Evolutionary conservation across 306 rosid genomes (phyloP), one percentile per base, ranked within the genome.

Genomic region (Inga leiocalycina): DNA sequence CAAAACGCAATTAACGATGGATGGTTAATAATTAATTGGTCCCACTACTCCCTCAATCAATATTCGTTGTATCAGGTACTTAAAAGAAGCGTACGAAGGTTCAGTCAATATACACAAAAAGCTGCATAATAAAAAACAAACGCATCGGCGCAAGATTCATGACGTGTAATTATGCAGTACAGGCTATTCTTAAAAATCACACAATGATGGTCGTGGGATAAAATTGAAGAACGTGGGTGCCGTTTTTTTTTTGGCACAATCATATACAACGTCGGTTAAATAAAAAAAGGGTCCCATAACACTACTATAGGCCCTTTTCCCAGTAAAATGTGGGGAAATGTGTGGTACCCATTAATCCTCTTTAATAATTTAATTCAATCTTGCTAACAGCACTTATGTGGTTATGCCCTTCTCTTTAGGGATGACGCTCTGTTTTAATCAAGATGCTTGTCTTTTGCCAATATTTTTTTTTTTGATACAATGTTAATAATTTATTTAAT

Each of bases 241-340:
- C 3, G 9, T 24, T 7, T 15, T 17, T 17, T 9, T 11, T 17
- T 16, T 0, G 14, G 6, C 46, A 37, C 43, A 19, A 34, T 3
- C 45, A 66, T 7, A 66, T 15, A 10, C 71, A 34, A 66, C 22
- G 13, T 16, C 8, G 43, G 44, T 3, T 65, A 0, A 35, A 37
- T 65, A 4, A 32, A 35, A 10, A 62, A 27, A 4, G 8, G 10
- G 41, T 4, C 9, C 19, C 69, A 13, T 64, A 24, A 61, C 41
- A 34, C n/a, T 13, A 10, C 35, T 61, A 24, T 8, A 20, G 9
- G 44, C 70, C 71, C 3, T 34, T 34, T 66, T 34, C 12, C 2
- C 5, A 3, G 48, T 17, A 11, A 41, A 71, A 79, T 48, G 84
- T 27, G 45, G 34, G 68, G 65, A 74, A 80, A 83, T 72, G 73